Base-by-base conservation (phyloP, 2,329 filamentous ascomycete species). In the Penicillium sp. region DNA sequence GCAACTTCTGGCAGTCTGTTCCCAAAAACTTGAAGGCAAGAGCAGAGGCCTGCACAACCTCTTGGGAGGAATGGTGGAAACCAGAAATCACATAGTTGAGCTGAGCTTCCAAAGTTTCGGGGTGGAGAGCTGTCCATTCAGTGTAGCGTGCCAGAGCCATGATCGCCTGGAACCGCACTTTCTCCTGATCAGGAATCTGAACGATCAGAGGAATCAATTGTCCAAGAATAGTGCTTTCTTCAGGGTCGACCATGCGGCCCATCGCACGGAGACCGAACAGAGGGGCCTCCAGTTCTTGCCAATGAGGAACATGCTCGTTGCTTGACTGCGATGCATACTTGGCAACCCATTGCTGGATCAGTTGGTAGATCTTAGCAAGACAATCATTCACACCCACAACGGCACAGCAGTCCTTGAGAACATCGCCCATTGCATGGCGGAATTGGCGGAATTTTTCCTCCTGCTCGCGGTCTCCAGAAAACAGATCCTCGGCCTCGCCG, bases 361-460 rank as follows among this genome's bases (percentile, higher is more conserved):
- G 81, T 19, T 88, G 80, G 64, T 95, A 91, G 7, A 95, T 89
- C 75, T 99, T 99, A 63, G 85, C 86, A 46, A 99, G 81, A 68
- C 94, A 97, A 61, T 96, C 90, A 0, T 91, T 89, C 11, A 96
- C 90, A 10, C 93, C 93, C 79, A 99, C 92, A 40, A 99, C 93
- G 71, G 97, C 90, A 74, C 94, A 99, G 53, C 91, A 91, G 70
- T 99, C 94, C 76, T 99, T 99, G 49, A 99, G 83, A 0, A 96
- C 95, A 71, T 99, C 95, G 36, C 94, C 94, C 91, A 99, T 97
- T 52, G 91, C 87, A 72, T 99, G 94, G 64, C 94, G 84, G 80
- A 97, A 99, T 69, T 96, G 91, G 47, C 94, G 87, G 78, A 99
- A 99, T 73, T 94, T 96, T 68, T 99, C 94, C 74, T 99, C 94